Conservation (phyloP, 2,329 filamentous ascomycete genomes). For the Amphichorda felina region DNA sequence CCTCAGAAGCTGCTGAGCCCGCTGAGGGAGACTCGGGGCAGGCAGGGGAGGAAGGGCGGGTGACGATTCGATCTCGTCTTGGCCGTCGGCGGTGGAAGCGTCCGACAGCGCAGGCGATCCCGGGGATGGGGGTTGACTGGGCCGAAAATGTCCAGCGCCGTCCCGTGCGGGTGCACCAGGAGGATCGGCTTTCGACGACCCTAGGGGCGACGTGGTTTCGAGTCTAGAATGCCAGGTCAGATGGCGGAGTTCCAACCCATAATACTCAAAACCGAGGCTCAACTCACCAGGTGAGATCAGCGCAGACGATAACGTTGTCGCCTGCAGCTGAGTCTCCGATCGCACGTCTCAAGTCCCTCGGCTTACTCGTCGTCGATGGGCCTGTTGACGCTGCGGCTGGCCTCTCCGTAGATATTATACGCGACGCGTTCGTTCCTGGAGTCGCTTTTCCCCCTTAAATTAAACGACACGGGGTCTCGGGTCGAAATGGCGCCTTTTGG, state of each 20-base stretch:
- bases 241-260: neutral
- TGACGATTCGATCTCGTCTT: slow-evolving; percentile 41
- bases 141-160: slow-evolving; percentile 28
- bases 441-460: neutral
- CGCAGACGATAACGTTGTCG: slow-evolving; percentile 47
- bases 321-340: slow-evolving; percentile 46
- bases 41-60: slow-evolving; percentile 47
- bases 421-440: slow-evolving; percentile 1
- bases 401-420: slow-evolving; percentile 1
- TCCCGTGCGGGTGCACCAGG: slow-evolving; percentile 52
- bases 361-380: neutral
- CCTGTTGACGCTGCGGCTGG: neutral
- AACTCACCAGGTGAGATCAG: slow-evolving; percentile 46
- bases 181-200: slow-evolving; percentile 34
- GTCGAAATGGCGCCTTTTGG: no score
- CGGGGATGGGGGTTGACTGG: slow-evolving; percentile 22
- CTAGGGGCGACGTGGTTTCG: slow-evolving; percentile 45
- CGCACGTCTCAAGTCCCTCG: slow-evolving; percentile 9
- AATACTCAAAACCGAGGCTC: no score
- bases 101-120: slow-evolving; percentile 49
- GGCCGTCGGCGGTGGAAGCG: slow-evolving; percentile 48
- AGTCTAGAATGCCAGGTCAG: slow-evolving; percentile 11
- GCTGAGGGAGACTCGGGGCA: slow-evolving; percentile 44
- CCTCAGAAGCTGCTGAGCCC: slow-evolving; percentile 40
- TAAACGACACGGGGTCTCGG: neutral